Percentiles rank a stretch among this genome's conserved stretches.
These are phyloP conservation scores for Calycina marina DNA, from an alignment of 2,329 filamentous ascomycete genomes.

Conservation along the genomic window DNA sequence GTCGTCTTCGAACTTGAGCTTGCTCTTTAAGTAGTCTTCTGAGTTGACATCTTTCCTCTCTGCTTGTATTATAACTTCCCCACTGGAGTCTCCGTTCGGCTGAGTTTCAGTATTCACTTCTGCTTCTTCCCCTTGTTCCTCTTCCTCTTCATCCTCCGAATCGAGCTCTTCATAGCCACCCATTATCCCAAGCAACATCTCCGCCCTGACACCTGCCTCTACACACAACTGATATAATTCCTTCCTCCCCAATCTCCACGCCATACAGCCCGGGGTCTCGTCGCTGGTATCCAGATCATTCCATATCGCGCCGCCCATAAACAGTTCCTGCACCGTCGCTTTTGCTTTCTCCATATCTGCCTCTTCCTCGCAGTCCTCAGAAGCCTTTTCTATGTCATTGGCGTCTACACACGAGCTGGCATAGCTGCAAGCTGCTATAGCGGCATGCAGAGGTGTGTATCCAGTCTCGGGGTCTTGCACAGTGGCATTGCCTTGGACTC, in stretches of 20 bases:
- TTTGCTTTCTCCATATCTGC: constrained; percentile 41
- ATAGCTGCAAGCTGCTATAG: constrained; percentile 58
- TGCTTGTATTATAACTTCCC: constrained; percentile 7
- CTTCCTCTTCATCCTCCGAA: constrained; percentile 30
- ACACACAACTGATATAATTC: constrained; percentile 72
- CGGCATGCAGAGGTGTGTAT: constrained; percentile 78
- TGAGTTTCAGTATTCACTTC: constrained; percentile 13
- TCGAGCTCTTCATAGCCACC: constrained; percentile 66
- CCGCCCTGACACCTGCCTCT: constrained; percentile 79
- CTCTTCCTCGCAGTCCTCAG: constrained; percentile 19
- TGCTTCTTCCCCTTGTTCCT: constrained; percentile 13
- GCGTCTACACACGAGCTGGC: not conserved
- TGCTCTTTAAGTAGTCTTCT: constrained; percentile 52
- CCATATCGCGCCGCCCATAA: constrained; percentile 89
- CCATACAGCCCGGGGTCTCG: constrained; percentile 86
- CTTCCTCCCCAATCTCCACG: constrained; percentile 50
- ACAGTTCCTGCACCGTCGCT: constrained; percentile 58
- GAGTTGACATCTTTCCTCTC: constrained; percentile 36
- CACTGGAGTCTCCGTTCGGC: not conserved
- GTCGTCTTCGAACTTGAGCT: constrained; percentile 46
- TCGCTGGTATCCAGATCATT: constrained; percentile 79
- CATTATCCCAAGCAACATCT: constrained; percentile 69
- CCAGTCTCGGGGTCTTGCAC: constrained; percentile 75
- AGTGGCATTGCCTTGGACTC: constrained; percentile 40
- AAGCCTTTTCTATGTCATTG: not conserved